phyloP scores from a whole-genome alignment of 305 asterid species.

The Rubia tinctorum region DNA sequence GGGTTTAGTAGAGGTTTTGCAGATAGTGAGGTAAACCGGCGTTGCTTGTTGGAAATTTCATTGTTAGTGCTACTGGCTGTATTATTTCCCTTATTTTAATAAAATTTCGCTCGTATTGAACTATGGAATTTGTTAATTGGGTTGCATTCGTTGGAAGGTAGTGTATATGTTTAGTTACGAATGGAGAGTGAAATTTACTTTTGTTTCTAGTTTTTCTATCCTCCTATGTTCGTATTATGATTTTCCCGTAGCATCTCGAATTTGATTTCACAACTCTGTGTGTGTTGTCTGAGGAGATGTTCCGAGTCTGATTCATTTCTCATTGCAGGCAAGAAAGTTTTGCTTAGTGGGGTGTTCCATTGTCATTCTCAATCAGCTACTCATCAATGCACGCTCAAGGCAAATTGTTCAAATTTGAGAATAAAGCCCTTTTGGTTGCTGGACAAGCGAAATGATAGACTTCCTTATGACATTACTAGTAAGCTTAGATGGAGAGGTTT shows the following conservation, averaged over 20 bases:
- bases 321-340: constrained; percentile 39
- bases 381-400: constrained; percentile 27
- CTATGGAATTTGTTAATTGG: neutral
- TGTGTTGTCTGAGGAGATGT: constrained; percentile 1
- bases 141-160: neutral
- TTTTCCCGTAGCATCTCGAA: neutral
- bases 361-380: constrained; percentile 22
- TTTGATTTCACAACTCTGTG: neutral
- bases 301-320: constrained; percentile 4
- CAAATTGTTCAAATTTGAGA: constrained; percentile 25
- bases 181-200: neutral
- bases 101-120: neutral
- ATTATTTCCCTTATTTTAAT: neutral
- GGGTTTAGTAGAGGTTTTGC: neutral
- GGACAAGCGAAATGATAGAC: constrained; percentile 27
- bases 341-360: constrained; percentile 21
- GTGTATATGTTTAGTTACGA: neutral
- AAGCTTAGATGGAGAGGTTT: constrained; percentile 20
- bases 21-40: neutral
- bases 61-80: neutral
- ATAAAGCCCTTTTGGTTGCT: constrained; percentile 29
- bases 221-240: neutral
- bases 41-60: neutral
- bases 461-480: constrained; percentile 17
- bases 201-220: neutral